phyloP scores from a whole-genome alignment of 305 asterid genomes.

The Striga hermonthica region DNA sequence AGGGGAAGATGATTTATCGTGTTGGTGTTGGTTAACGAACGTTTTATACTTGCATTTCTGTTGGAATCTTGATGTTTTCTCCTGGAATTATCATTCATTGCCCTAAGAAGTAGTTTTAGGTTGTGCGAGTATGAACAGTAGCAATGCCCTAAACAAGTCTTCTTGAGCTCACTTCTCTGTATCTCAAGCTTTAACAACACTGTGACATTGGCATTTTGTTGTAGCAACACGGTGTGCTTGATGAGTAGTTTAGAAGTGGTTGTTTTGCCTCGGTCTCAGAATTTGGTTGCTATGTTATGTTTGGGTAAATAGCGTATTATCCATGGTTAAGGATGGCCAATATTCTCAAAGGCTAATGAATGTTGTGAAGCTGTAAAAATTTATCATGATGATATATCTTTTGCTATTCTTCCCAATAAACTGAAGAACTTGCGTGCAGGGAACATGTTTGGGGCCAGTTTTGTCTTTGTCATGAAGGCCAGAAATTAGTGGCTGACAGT shows the following conservation, averaged over 20 bases:
- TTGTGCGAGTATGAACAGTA: background rate
- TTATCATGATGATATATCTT: slow-evolving; percentile 1
- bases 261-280: background rate
- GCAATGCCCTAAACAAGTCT: background rate
- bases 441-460: slow-evolving; percentile 83
- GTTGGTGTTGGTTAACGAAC: slow-evolving; percentile 3
- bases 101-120: background rate
- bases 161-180: background rate
- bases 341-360: slow-evolving; percentile 6
- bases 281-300: slow-evolving; percentile 12
- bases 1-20: background rate
- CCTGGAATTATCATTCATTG: background rate
- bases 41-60: background rate
- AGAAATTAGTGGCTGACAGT: slow-evolving; percentile 53
- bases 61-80: background rate
- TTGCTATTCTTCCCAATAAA: background rate
- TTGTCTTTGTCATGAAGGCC: slow-evolving; percentile 69
- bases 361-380: background rate
- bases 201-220: background rate
- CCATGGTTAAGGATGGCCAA: slow-evolving; percentile 2
- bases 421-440: slow-evolving; percentile 42
- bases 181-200: background rate
- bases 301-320: background rate
- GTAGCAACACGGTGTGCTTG: too few species aligned
- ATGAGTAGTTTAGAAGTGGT: slow-evolving; percentile 1